phyloP scores from a whole-genome alignment of 2,329 filamentous ascomycete genomes.

The Pyrenophora teres region DNA sequence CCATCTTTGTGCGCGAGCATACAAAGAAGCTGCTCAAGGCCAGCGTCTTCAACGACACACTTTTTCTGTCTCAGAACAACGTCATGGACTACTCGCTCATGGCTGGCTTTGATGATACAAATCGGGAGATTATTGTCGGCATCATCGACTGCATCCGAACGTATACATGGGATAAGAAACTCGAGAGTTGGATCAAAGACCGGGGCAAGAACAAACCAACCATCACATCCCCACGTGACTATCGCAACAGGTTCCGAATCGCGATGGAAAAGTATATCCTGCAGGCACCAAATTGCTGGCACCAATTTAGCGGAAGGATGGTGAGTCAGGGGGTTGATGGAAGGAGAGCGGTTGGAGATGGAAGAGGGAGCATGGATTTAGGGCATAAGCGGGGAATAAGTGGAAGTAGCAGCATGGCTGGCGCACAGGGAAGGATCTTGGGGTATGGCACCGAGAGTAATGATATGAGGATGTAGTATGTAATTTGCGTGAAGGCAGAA shows the following conservation, averaged over 20 bases:
- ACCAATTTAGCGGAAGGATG: conserved; percentile 59
- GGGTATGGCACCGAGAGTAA: background rate
- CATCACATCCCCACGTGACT: conserved; percentile 96
- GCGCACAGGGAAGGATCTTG: conserved; percentile 7
- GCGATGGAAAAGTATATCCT: conserved; percentile 91
- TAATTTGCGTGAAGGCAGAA: no score
- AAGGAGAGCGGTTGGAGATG: conserved; percentile 18
- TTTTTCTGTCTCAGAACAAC: conserved; percentile 91
- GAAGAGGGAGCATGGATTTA: conserved; percentile 2
- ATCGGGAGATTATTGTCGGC: conserved; percentile 90
- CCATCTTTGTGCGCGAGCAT: conserved; percentile 92
- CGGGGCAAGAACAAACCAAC: conserved; percentile 87
- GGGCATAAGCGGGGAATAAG: conserved; percentile 26
- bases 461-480: background rate
- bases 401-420: conserved; percentile 17
- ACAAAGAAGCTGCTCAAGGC: conserved; percentile 90
- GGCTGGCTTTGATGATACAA: conserved; percentile 91
- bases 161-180: conserved; percentile 99
- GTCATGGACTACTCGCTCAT: conserved; percentile 99
- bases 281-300: conserved; percentile 76
- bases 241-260: conserved; percentile 92
- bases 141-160: conserved; percentile 98
- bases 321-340: conserved; percentile 25
- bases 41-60: conserved; percentile 95
- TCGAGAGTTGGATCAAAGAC: conserved; percentile 99